phyloP scores from a whole-genome alignment of 2,329 filamentous ascomycete genomes.

The Cordyceps pruinosa region DNA sequence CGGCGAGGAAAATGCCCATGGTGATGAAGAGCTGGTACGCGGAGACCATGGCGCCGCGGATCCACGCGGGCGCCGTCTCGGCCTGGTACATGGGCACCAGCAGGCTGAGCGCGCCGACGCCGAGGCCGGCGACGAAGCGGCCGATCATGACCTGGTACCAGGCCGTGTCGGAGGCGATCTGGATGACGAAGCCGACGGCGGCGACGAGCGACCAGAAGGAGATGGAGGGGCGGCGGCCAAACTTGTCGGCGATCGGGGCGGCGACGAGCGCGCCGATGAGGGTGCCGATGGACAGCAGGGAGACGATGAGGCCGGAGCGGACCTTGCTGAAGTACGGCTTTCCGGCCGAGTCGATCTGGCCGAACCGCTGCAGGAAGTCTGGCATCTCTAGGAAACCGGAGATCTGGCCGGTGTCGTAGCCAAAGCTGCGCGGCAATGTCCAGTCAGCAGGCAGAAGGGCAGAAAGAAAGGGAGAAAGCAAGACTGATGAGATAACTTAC shows the following conservation, averaged over 20 bases:
- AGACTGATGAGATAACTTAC: slow-evolving; percentile 24
- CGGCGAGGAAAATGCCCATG: slow-evolving; percentile 56
- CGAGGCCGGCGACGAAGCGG: slow-evolving; percentile 57
- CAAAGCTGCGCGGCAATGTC: slow-evolving; percentile 24
- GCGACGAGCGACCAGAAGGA: slow-evolving; percentile 54
- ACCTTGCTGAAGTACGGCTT: slow-evolving; percentile 41
- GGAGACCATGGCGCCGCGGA: slow-evolving; percentile 58
- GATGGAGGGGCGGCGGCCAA: slow-evolving; percentile 58
- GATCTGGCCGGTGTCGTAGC: slow-evolving; percentile 48
- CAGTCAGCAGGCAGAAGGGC: neutral
- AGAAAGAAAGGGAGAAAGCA: too few relatives aligned
- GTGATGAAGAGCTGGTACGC: slow-evolving; percentile 69
- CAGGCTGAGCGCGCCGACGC: slow-evolving; percentile 59
- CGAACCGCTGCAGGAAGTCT: slow-evolving; percentile 48
- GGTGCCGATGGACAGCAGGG: slow-evolving; percentile 51
- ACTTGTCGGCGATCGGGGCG: slow-evolving; percentile 57
- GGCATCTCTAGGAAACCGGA: slow-evolving; percentile 52
- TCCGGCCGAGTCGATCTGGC: slow-evolving; percentile 32
- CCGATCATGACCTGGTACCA: slow-evolving; percentile 64
- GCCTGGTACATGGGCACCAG: slow-evolving; percentile 67
- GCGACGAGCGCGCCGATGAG: slow-evolving; percentile 52
- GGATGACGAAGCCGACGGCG: slow-evolving; percentile 60
- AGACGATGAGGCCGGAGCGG: slow-evolving; percentile 53
- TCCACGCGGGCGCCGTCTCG: slow-evolving; percentile 61
- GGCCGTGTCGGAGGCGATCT: slow-evolving; percentile 45